phyloP scores from a whole-genome alignment of 768 basidiomycete genomes.

The Pisolithus tinctorius region DNA sequence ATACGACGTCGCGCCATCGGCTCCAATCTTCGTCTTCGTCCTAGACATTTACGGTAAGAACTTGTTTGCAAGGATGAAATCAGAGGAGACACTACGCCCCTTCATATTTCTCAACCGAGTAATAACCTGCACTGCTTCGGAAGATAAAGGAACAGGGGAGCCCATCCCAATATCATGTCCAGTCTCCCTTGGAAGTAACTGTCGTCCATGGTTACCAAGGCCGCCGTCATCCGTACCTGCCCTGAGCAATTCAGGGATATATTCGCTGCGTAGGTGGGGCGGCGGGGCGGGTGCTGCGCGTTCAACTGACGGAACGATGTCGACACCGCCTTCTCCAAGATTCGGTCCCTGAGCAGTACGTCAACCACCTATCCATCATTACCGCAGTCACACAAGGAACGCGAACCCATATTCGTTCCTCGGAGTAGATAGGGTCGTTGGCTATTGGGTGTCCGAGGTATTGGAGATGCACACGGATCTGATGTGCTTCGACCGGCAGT shows the following conservation, averaged over 20 bases:
- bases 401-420: constrained; percentile 66
- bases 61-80: background rate
- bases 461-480: constrained; percentile 95
- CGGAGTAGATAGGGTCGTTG: constrained; percentile 92
- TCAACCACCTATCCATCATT: background rate
- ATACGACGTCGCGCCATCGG: constrained; percentile 81
- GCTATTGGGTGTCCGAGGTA: constrained; percentile 90
- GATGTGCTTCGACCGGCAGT: constrained; percentile 61
- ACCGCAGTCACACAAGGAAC: background rate
- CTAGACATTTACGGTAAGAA: constrained; percentile 26
- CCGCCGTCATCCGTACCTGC: background rate
- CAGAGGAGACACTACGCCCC: constrained; percentile 33
- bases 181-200: constrained; percentile 73
- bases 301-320: constrained; percentile 60
- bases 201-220: constrained; percentile 14
- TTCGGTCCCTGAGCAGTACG: constrained; percentile 48
- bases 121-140: constrained; percentile 74
- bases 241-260: constrained; percentile 42
- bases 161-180: constrained; percentile 86
- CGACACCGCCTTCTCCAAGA: constrained; percentile 76
- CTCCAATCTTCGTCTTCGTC: constrained; percentile 88
- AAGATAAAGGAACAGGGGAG: constrained; percentile 73
- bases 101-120: constrained; percentile 77
- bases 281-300: constrained; percentile 57
- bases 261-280: constrained; percentile 26